These are phyloP conservation scores for Butyriboletus appendiculatus DNA, from an alignment of 1,284 basidiomycete species.

Conservation along the genomic window DNA sequence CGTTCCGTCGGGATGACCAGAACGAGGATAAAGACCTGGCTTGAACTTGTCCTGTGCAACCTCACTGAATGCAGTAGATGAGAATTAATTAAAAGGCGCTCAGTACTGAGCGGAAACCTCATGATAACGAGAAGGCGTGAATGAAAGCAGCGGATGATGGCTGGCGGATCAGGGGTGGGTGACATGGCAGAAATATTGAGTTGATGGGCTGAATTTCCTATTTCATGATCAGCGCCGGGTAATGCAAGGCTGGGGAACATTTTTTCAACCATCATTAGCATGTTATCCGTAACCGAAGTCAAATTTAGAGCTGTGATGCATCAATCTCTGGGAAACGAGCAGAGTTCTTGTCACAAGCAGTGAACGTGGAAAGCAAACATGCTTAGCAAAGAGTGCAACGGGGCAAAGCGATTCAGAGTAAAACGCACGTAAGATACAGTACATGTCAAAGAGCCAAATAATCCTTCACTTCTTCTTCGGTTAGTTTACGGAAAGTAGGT, in stretches of 20 bases:
- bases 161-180: constrained; percentile 34
- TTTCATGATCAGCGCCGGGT: constrained; percentile 32
- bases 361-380: constrained; percentile 10
- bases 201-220: constrained; percentile 21
- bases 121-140: constrained; percentile 32
- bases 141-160: constrained; percentile 25
- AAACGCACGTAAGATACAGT: constrained; percentile 36
- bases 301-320: constrained; percentile 6
- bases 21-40: constrained; percentile 13
- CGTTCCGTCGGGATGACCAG: constrained; percentile 11
- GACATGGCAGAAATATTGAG: constrained; percentile 15
- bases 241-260: constrained; percentile 8
- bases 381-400: constrained; percentile 18
- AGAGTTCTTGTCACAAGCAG: constrained; percentile 6
- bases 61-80: constrained; percentile 13
- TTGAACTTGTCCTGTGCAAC: constrained; percentile 11
- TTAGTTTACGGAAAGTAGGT: constrained; percentile 91
- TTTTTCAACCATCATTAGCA: constrained; percentile 6
- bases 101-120: constrained; percentile 31
- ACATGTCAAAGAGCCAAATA: constrained; percentile 77
- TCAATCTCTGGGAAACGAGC: constrained; percentile 7
- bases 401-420: constrained; percentile 18
- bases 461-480: constrained; percentile 93
- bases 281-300: constrained; percentile 1
- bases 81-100: constrained; percentile 32